phyloP scores from a whole-genome alignment of 306 rosid genomes.

The Quercus bicolor region DNA sequence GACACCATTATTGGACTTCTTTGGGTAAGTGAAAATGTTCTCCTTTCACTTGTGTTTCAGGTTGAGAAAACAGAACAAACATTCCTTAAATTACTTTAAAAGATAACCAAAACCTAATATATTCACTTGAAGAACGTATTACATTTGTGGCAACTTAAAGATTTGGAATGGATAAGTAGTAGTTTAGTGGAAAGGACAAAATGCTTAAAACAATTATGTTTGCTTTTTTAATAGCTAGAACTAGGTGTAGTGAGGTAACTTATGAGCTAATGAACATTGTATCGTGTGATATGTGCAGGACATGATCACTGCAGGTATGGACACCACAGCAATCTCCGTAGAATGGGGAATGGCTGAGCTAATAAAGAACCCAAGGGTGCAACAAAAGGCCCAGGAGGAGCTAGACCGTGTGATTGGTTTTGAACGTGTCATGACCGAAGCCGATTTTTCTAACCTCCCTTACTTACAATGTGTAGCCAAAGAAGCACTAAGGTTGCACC shows the following conservation, averaged over 20 bases:
- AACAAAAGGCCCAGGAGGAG: constrained; percentile 81
- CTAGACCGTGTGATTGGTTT: constrained; percentile 62
- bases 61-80: no score
- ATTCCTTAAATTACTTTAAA: no score
- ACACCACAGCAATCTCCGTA: constrained; percentile 65
- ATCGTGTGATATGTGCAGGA: constrained; percentile 39
- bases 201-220: no score
- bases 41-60: not conserved
- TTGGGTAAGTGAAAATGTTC: constrained; percentile 45
- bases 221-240: no score
- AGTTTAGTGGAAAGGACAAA: no score
- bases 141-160: no score
- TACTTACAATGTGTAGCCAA: constrained; percentile 73
- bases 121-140: no score
- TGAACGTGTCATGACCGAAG: constrained; percentile 59
- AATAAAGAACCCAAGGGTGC: constrained; percentile 71
- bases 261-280: not conserved
- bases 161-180: no score
- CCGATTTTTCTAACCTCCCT: constrained; percentile 64
- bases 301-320: constrained; percentile 91
- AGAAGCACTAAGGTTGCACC: constrained; percentile 80
- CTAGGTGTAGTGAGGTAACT: no score
- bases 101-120: no score
- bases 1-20: constrained; percentile 91
- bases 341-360: constrained; percentile 95